Evolutionary conservation across 805 yeast species (phyloP), one percentile per base, ranked within the genome.

Genomic region (Metschnikowia dekortorum): DNA sequence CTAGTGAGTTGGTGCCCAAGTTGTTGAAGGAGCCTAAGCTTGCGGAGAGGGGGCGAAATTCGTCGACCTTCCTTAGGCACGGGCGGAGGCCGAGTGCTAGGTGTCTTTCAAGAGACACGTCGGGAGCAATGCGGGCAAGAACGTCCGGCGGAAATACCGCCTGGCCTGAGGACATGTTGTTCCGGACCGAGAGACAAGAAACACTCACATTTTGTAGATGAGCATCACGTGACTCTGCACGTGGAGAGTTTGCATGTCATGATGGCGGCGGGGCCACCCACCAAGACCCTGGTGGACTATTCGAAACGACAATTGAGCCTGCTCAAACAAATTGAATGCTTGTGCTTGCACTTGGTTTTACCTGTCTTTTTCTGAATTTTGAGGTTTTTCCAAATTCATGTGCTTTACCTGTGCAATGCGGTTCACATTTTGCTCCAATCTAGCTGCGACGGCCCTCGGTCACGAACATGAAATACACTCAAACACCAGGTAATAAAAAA

Each of bases 111-210:
- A 91, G 73, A 5, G 92, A 86, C 11, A 87, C 64, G 50, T 89
- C 96, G 1, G 97, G 97, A 1, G 95, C 89, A 35, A 91, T 79
- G 47, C 94, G 73, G 1, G 94, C 90, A 39, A 91, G 71, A 9
- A 89, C 89, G 28, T 84, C 86, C 0, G 96, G 92, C 1, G 94
- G 84, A 64, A 90, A 89, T 4, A 80, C 70, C 34, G 86, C 74
- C 38, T 57, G 58, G 18, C 43, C 38, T 14, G 44, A 41, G n/a
- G 52, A 34, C 54, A 52, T 52, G 40, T 22, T 38, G 48, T n/a
- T 8, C 13, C n/a, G 31, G 16, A 8, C 10, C 8, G 39, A 32
- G 39, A 22, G 34, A 13, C 31, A 32, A 33, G 29, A 33, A 18
- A 33, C 38, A 13, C 26, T 42, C 30, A 22, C 31, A 22, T 32